Evolutionary conservation across 2,329 filamentous ascomycete species (phyloP), one percentile per base, ranked within the genome.

Genomic region (Arthroderma sp.): DNA sequence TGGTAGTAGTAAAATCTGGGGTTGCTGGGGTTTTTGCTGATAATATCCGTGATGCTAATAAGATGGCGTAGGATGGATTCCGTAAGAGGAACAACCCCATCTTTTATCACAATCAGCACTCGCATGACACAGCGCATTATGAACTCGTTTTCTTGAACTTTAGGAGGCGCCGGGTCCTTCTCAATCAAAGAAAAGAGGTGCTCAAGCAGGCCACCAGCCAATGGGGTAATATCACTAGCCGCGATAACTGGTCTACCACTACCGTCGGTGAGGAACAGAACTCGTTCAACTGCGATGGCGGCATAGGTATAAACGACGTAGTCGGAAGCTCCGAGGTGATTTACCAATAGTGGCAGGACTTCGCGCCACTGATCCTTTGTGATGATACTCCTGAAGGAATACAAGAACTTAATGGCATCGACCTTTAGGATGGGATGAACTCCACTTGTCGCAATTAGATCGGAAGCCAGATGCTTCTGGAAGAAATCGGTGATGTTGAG

Each of bases 91-190:
- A 80, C 66, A 9, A 89, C 78, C 29, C 80, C 83, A 40, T 94
- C 88, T 60, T 83, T 85, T 63, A 96, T 83, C 51, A 96, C 88
- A 52, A 98, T 87, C 49, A 98, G 72, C 8, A 98, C 89, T 55
- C 91, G 79, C 91, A 98, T 98, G 46, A 95, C 86, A 57, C 91
- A 98, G 56, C 87, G 85, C 88, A 98, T 96, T 58, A 98, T 64
- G 62, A 96, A 98, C 61, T 98, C 91, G 59, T 98, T 98, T 65
- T 98, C 91, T 60, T 98, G 91, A 49, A 98, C 80, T 71, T 96
- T 98, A 52, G 89, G 79, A 1, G 93, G 83, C 7, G 83, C 81
- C 3, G 74, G 72, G 55, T 94, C 83, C 59, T 83, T 85, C 59
- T 93, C 84, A 52, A 98, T 86, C 43, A 98, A 73, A 51, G 81